Base-by-base conservation (phyloP, 345 rosid species). In the Excoecaria agallocha region DNA sequence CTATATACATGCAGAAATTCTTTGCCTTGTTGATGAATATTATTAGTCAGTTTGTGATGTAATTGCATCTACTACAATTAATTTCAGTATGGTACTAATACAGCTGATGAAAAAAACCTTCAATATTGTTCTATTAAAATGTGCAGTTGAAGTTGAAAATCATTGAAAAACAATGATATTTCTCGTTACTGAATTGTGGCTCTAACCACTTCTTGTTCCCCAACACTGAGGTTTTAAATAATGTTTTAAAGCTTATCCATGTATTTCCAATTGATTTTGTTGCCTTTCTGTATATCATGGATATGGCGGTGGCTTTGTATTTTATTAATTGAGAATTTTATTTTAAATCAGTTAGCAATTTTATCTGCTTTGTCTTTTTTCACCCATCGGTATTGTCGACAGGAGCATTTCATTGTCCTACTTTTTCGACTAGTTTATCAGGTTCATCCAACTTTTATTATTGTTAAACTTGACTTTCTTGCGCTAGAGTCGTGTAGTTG, bases 131-230 rank as follows among this genome's bases (percentile, higher is more conserved):
- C n/a, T 66, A 19, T 41, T 17, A n/a, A 37, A 48, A 67, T 16
- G 17, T 48, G 41, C 70, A 67, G 12, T 46, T 48, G 70, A 48
- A 20, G 56, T 46, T 48, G 52, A 67, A 46, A 17, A 43, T 51
- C 69, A 48, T 24, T 3, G 13, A 46, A 15, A 5, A 67, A 67
- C 24, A 55, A 12, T 45, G 37, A 46, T 5, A 3, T 46, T 66
- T 64, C 68, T 64, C 24, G 4, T 46, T 67, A 66, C 70, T 48
- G 55, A 67, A 48, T 24, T 46, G 54, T 66, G 50, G 8, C 39
- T 48, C 12, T 66, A 46, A 66, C 69, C 54, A 66, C 55, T 4
- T 66, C 22, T 20, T 45, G 54, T 66, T 66, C 55, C 54, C 70
- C n/a, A 48, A 20, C 25, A 22, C 3, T 46, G 30, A 20, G 16